phyloP scores from a whole-genome alignment of 495 filamentous ascomycete species.

The Aspergillus sparsus region DNA sequence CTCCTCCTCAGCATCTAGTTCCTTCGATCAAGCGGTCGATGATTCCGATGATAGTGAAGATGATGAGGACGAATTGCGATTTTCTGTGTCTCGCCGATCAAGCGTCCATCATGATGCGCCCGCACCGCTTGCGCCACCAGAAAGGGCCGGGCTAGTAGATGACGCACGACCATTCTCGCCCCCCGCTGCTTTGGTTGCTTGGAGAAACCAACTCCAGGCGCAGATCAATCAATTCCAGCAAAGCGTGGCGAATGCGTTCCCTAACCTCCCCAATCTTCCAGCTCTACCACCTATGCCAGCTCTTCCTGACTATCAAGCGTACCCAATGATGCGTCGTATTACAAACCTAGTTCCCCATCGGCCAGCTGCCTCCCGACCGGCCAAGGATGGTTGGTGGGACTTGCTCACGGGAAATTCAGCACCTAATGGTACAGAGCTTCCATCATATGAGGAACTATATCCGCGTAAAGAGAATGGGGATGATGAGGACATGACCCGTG shows the following conservation, averaged over 20 bases:
- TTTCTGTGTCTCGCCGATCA: constrained; percentile 46
- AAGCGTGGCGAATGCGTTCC: constrained; percentile 65
- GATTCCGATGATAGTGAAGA: constrained; percentile 49
- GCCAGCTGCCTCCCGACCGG: constrained; percentile 44
- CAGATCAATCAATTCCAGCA: constrained; percentile 84
- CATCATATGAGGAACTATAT: constrained; percentile 81
- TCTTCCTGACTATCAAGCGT: constrained; percentile 71
- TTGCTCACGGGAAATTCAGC: constrained; percentile 54
- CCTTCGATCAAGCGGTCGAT: constrained; percentile 45
- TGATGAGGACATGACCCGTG: constrained; percentile 47
- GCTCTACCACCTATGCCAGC: constrained; percentile 59
- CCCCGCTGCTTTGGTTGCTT: constrained; percentile 65
- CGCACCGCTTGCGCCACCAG: constrained; percentile 27
- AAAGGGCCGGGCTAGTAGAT: constrained; percentile 31
- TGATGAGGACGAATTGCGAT: constrained; percentile 44
- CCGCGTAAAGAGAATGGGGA: constrained; percentile 52
- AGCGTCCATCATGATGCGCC: constrained; percentile 45
- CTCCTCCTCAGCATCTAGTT: constrained; percentile 45
- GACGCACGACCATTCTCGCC: constrained; percentile 50
- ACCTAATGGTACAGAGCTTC: constrained; percentile 55
- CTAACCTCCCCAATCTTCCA: constrained; percentile 69
- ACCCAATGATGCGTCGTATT: constrained; percentile 72
- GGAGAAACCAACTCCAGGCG: constrained; percentile 72
- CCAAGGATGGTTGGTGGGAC: constrained; percentile 70
- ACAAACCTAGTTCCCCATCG: constrained; percentile 69